Conservation (phyloP, 2,329 filamentous ascomycete species). For the Fusarium pseudocircinatum region DNA sequence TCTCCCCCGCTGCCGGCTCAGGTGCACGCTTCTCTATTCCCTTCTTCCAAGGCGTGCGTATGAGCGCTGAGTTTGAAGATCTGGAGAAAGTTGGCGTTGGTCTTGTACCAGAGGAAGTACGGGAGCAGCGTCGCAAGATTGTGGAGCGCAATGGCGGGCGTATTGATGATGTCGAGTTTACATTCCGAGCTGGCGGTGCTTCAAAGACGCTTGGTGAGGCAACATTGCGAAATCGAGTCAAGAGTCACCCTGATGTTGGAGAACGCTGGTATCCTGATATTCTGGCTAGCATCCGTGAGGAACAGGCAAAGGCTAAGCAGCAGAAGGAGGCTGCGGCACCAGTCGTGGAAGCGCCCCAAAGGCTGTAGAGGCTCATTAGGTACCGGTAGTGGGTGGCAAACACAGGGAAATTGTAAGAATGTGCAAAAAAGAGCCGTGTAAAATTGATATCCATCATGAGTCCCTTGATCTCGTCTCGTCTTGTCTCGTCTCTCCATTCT, state of each 20-base stretch:
- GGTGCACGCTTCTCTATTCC: constrained; percentile 83
- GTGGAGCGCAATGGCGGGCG: constrained; percentile 65
- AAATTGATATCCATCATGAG: constrained; percentile 30
- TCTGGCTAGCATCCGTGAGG: constrained; percentile 64
- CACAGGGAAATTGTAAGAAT: constrained; percentile 3
- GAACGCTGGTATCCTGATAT: constrained; percentile 81
- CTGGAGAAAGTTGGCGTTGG: constrained; percentile 71
- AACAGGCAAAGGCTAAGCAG: constrained; percentile 59
- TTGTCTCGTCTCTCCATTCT: constrained; percentile 5
- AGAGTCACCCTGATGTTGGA: constrained; percentile 87
- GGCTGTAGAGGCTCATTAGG: constrained; percentile 48
- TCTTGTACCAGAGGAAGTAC: constrained; percentile 68
- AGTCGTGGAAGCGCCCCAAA: constrained; percentile 30
- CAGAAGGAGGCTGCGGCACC: constrained; percentile 39
- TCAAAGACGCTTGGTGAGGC: constrained; percentile 80
- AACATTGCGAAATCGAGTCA: constrained; percentile 83
- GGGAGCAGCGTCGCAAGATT: constrained; percentile 68
- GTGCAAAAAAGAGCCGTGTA: constrained; percentile 31
- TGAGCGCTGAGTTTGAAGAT: constrained; percentile 82
- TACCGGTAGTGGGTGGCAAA: not conserved
- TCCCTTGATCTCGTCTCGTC: constrained; percentile 20
- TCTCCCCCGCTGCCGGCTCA: constrained; percentile 74
- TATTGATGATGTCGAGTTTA: constrained; percentile 85
- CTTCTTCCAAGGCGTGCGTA: constrained; percentile 87
- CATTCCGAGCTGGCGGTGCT: constrained; percentile 76